Conservation (phyloP, 352 stramenopile species). For the Phytophthora hybrid region DNA sequence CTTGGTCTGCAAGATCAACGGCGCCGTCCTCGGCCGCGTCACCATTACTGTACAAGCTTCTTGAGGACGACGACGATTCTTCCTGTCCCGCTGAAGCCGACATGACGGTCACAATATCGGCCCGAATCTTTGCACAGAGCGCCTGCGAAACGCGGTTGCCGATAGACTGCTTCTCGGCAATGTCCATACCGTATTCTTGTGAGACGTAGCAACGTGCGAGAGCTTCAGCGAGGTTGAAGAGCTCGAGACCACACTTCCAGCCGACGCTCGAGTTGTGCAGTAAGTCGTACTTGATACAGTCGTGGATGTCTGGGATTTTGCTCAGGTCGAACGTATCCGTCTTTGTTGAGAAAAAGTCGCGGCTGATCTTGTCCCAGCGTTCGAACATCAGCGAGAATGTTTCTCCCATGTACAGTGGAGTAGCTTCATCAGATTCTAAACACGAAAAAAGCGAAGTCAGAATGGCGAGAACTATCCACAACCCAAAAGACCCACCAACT, state of each 20-base stretch:
- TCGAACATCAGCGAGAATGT: conserved; percentile 95
- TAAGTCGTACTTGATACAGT: conserved; percentile 98
- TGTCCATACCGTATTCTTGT: conserved; percentile 95
- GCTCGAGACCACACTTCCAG: conserved; percentile 89
- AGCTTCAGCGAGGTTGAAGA: conserved; percentile 95
- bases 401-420: conserved; percentile 95
- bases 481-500: conserved; percentile 26
- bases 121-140: conserved; percentile 98
- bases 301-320: conserved; percentile 98
- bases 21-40: conserved; percentile 33
- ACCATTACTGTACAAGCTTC: conserved; percentile 36
- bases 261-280: conserved; percentile 96
- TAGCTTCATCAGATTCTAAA: conserved; percentile 84
- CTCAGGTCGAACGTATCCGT: conserved; percentile 94
- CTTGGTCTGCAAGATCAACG: conserved; percentile 52
- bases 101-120: conserved; percentile 88
- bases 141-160: conserved; percentile 96
- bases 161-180: conserved; percentile 95
- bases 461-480: not conserved
- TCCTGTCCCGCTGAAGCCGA: conserved; percentile 55
- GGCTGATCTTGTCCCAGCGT: conserved; percentile 94
- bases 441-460: not conserved
- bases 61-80: conserved; percentile 25
- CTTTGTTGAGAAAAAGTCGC: conserved; percentile 95
- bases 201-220: conserved; percentile 98